Percentiles rank a stretch among this genome's conserved stretches.
phyloP scores from a whole-genome alignment of 1,284 basidiomycete genomes.

The Moniliophthora roreri region DNA sequence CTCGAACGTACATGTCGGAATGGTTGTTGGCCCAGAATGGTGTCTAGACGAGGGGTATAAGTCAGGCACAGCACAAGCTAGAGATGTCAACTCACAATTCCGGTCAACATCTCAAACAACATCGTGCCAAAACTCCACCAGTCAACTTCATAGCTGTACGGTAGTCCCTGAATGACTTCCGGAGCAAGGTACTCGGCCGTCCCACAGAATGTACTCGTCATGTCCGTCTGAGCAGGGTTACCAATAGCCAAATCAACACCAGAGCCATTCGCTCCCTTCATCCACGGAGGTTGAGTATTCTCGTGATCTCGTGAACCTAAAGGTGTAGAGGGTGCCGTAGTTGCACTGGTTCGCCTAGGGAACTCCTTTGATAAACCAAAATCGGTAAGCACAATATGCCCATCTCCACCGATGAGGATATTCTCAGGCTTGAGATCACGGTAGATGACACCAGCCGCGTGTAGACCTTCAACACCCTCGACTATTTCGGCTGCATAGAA shows the following conservation, averaged over 20 bases:
- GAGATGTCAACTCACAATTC: conserved; percentile 64
- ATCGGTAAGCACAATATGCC: conserved; percentile 95
- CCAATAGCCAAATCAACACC: conserved; percentile 56
- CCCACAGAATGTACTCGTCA: conserved; percentile 84
- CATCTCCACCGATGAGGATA: conserved; percentile 89
- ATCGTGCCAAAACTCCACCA: conserved; percentile 99
- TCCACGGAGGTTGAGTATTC: conserved; percentile 63
- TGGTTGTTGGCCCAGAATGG: conserved; percentile 95
- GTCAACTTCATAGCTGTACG: conserved; percentile 94
- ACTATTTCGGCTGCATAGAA: conserved; percentile 98
- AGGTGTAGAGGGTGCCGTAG: conserved; percentile 57
- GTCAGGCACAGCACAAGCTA: conserved; percentile 12
- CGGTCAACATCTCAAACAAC: conserved; percentile 93
- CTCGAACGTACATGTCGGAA: conserved; percentile 92
- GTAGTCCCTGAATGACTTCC: conserved; percentile 88
- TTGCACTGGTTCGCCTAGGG: conserved; percentile 38
- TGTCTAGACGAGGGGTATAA: conserved; percentile 52
- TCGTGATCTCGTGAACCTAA: conserved; percentile 44
- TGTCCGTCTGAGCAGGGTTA: conserved; percentile 41
- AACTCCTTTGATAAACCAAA: conserved; percentile 93
- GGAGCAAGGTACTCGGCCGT: conserved; percentile 95
- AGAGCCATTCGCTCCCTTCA: conserved; percentile 54
- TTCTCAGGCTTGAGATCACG: conserved; percentile 94
- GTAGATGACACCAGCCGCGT: conserved; percentile 85
- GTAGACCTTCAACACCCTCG: conserved; percentile 90